Evolutionary conservation across 2,329 filamentous ascomycete species (phyloP).

Genomic region (Chaetothyriales sp.): DNA sequence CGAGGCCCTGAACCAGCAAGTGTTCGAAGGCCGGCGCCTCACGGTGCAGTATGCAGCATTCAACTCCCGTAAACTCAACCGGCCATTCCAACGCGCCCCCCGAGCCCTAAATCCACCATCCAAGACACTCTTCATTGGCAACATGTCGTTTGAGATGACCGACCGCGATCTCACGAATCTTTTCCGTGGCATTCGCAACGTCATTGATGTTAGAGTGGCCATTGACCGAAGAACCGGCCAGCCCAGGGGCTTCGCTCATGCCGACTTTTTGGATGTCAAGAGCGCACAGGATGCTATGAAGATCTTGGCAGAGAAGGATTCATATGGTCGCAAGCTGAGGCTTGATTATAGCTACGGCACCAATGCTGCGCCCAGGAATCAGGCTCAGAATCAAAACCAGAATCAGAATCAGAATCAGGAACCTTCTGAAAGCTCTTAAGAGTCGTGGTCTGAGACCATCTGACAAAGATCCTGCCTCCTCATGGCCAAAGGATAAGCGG

Average conservation of each 20-base stretch:
- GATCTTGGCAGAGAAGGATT: slow-evolving; percentile 37
- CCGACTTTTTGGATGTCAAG: slow-evolving; percentile 56
- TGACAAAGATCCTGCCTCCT: not conserved
- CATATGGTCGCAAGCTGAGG: slow-evolving; percentile 52
- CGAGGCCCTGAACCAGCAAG: slow-evolving; percentile 41
- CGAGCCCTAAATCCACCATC: slow-evolving; percentile 33
- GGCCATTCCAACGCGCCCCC: slow-evolving; percentile 1
- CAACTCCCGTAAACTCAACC: slow-evolving; percentile 1
- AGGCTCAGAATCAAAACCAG: not conserved
- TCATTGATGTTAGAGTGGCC: slow-evolving; percentile 63
- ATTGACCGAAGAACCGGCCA: slow-evolving; percentile 68
- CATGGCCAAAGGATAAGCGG: not conserved
- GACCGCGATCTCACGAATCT: slow-evolving; percentile 68
- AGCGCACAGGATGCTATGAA: slow-evolving; percentile 48
- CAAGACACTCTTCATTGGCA: slow-evolving; percentile 65
- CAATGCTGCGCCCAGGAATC: not conserved
- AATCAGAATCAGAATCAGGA: too few relatives aligned
- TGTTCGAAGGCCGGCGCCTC: slow-evolving; percentile 50
- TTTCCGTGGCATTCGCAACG: slow-evolving; percentile 54
- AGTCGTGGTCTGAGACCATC: not conserved
- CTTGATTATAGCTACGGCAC: slow-evolving; percentile 40
- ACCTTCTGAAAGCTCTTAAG: not conserved
- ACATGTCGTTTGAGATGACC: slow-evolving; percentile 73
- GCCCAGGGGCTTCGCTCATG: slow-evolving; percentile 70
- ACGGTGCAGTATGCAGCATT: slow-evolving; percentile 43